phyloP scores from a whole-genome alignment of 495 filamentous ascomycete genomes.

The Daldinia childiae region DNA sequence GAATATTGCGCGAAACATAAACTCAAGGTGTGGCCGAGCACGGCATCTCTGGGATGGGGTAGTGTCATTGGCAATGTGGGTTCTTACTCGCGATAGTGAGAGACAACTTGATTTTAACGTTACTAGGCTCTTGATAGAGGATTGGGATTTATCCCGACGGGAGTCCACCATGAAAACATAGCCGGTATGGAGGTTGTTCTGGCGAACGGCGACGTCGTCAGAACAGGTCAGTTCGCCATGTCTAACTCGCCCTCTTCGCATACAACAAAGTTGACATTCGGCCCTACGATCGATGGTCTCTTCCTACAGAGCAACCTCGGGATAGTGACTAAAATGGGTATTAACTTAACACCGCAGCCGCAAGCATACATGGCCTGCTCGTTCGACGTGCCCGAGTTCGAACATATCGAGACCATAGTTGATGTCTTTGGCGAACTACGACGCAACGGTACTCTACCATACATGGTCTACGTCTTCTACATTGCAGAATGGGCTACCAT shows the following conservation, averaged over 20 bases:
- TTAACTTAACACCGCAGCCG: conserved; percentile 58
- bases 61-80: conserved; percentile 64
- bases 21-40: conserved; percentile 64
- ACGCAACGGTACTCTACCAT: conserved; percentile 49
- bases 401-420: conserved; percentile 56
- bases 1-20: conserved; percentile 58
- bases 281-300: conserved; percentile 59
- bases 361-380: conserved; percentile 61
- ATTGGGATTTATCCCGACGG: conserved; percentile 58
- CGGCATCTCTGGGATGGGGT: conserved; percentile 66
- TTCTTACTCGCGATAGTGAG: conserved; percentile 1
- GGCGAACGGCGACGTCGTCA: conserved; percentile 56
- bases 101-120: neutral
- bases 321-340: conserved; percentile 60
- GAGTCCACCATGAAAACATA: conserved; percentile 59
- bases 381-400: conserved; percentile 58
- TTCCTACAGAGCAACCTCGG: conserved; percentile 61
- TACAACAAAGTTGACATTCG: conserved; percentile 59
- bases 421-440: conserved; percentile 53
- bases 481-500: conserved; percentile 61
- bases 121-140: conserved; percentile 53
- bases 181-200: conserved; percentile 62
- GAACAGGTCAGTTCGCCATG: conserved; percentile 62
- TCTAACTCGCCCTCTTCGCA: conserved; percentile 53
- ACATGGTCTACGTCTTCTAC: conserved; percentile 57